Percentiles rank a stretch among this genome's conserved stretches.
Evolutionary conservation across 257 asterid species (phyloP).

Genomic region (Solanum rostratum): DNA sequence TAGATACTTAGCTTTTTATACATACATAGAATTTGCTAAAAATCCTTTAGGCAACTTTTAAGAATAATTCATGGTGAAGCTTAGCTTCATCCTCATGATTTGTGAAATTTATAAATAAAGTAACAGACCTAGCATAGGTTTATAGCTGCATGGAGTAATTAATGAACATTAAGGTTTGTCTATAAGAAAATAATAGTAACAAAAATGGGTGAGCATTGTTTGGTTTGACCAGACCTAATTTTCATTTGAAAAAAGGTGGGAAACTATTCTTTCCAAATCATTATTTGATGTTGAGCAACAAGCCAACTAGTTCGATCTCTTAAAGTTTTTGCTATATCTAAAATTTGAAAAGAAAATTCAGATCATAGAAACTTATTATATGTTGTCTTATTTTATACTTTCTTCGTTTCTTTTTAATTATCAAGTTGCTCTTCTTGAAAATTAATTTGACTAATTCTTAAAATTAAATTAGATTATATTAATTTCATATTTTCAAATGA

Average conservation of each 20-base stretch:
- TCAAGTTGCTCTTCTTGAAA: too few relatives aligned
- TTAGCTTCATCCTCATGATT: neutral
- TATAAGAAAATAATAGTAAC: neutral
- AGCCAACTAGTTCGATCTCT: too few relatives aligned
- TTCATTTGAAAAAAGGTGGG: neutral
- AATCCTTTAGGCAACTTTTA: neutral
- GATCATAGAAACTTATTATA: too few relatives aligned
- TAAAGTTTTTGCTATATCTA: too few relatives aligned
- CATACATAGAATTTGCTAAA: neutral
- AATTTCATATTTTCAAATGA: too few relatives aligned
- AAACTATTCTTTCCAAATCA: neutral
- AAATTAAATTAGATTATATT: too few relatives aligned
- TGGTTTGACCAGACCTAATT: neutral
- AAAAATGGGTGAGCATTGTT: neutral
- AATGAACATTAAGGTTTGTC: neutral
- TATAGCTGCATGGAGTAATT: neutral
- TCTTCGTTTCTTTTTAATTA: too few relatives aligned
- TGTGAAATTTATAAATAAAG: neutral
- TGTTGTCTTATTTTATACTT: too few relatives aligned
- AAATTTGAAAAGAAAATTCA: too few relatives aligned
- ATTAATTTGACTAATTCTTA: too few relatives aligned
- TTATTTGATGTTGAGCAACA: neutral
- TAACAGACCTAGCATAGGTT: neutral
- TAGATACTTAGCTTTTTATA: neutral
- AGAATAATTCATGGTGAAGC: neutral